Evolutionary conservation across 305 asterid genomes (phyloP).

Genomic region (Lippia alba): DNA sequence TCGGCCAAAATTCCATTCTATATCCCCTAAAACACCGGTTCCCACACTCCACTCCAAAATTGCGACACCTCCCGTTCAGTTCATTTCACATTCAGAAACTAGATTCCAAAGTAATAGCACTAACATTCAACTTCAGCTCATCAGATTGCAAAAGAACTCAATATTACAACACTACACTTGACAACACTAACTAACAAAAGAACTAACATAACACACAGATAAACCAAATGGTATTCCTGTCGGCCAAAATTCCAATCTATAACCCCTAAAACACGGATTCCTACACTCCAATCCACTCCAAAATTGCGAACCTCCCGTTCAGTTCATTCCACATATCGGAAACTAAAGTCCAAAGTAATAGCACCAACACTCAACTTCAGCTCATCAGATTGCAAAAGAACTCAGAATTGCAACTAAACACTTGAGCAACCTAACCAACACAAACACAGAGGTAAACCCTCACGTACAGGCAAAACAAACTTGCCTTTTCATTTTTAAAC

Average conservation of each 20-base stretch:
- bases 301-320: background rate
- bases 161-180: background rate
- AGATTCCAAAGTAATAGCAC: background rate
- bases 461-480: conserved; percentile 22
- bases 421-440: background rate
- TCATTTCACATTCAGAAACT: background rate
- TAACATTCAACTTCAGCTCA: conserved; percentile 28
- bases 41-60: background rate
- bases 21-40: conserved; percentile 17
- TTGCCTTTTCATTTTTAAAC: conserved; percentile 92
- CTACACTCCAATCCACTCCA: conserved; percentile 1
- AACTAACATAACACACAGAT: background rate
- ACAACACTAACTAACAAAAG: conserved; percentile 2
- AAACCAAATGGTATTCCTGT: too few relatives aligned
- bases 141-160: conserved; percentile 11
- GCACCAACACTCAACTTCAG: conserved; percentile 15
- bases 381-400: conserved; percentile 25
- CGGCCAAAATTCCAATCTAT: too few relatives aligned
- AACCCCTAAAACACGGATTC: conserved; percentile 24
- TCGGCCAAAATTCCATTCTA: conserved; percentile 9
- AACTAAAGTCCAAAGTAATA: background rate
- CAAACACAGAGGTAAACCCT: background rate
- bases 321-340: background rate
- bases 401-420: background rate
- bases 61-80: background rate